Conservation (phyloP, 768 basidiomycete genomes). For the Podaxis mareebaensis region DNA sequence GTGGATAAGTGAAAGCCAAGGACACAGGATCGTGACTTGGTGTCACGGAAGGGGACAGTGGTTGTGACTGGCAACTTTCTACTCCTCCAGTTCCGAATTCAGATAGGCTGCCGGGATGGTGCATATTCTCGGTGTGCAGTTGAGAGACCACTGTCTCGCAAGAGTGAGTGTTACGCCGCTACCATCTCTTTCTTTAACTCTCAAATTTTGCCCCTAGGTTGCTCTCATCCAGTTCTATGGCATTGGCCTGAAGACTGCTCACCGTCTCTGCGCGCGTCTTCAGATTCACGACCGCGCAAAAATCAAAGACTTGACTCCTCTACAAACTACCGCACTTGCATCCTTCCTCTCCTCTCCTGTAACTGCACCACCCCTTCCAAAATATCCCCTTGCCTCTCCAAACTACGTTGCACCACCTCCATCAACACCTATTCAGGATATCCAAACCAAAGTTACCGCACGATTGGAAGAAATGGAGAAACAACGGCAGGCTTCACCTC, state of each 20-base stretch:
- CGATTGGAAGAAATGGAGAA: conserved; percentile 24
- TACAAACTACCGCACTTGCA: conserved; percentile 89
- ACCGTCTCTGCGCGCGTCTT: conserved; percentile 86
- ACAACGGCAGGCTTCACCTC: conserved; percentile 32
- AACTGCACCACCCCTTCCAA: conserved; percentile 67
- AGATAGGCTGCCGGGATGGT: conserved; percentile 52
- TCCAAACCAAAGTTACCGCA: conserved; percentile 42
- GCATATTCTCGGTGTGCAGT: conserved; percentile 82
- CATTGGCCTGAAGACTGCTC: conserved; percentile 72
- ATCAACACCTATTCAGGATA: conserved; percentile 37
- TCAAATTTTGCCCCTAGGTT: conserved; percentile 48
- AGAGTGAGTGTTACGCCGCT: conserved; percentile 52
- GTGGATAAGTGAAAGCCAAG: neutral
- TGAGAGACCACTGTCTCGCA: conserved; percentile 75
- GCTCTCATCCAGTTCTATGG: conserved; percentile 93
- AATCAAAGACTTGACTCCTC: conserved; percentile 79
- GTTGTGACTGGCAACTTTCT: conserved; percentile 15
- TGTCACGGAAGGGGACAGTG: conserved; percentile 25
- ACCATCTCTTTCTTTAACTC: conserved; percentile 1
- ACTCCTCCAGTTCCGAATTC: conserved; percentile 8
- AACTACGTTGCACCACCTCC: conserved; percentile 50
- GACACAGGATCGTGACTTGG: conserved; percentile 7
- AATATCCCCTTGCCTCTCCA: conserved; percentile 63
- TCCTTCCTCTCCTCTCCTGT: conserved; percentile 91
- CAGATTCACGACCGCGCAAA: conserved; percentile 86